Percentiles rank a stretch among this genome's conserved stretches.
Evolutionary conservation across 495 filamentous ascomycete genomes (phyloP).

Genomic region (Neurospora sp.): DNA sequence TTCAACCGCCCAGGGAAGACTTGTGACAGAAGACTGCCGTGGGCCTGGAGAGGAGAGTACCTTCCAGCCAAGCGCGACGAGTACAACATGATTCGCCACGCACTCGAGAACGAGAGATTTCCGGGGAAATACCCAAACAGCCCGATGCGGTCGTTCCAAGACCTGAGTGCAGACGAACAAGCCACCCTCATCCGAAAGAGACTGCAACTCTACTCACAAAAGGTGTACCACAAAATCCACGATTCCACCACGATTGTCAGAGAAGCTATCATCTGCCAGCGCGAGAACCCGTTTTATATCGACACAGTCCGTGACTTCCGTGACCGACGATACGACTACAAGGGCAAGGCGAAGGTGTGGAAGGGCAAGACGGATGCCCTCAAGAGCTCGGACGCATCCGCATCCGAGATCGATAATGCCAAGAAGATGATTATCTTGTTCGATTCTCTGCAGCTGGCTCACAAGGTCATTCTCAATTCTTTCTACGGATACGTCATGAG

Average conservation of each 20-base stretch:
- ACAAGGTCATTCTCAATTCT: constrained; percentile 98
- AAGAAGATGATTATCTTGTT: constrained; percentile 99
- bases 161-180: constrained; percentile 77
- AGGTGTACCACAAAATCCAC: constrained; percentile 99
- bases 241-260: constrained; percentile 87
- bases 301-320: constrained; percentile 91
- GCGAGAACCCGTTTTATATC: constrained; percentile 98
- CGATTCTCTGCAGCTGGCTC: constrained; percentile 91
- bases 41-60: constrained; percentile 98
- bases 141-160: constrained; percentile 65
- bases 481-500: constrained; percentile 99
- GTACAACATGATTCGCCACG: constrained; percentile 96
- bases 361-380: constrained; percentile 88
- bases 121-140: constrained; percentile 61
- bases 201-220: constrained; percentile 87
- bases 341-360: constrained; percentile 96
- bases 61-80: constrained; percentile 92
- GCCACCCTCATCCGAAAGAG: constrained; percentile 73
- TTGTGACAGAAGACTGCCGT: constrained; percentile 89
- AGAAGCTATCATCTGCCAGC: constrained; percentile 95
- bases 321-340: constrained; percentile 95
- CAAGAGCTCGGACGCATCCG: constrained; percentile 66
- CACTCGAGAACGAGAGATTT: constrained; percentile 88
- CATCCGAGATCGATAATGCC: constrained; percentile 75
- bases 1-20: constrained; percentile 98